phyloP scores from a whole-genome alignment of 257 asterid genomes.

The Ilex asprella region DNA sequence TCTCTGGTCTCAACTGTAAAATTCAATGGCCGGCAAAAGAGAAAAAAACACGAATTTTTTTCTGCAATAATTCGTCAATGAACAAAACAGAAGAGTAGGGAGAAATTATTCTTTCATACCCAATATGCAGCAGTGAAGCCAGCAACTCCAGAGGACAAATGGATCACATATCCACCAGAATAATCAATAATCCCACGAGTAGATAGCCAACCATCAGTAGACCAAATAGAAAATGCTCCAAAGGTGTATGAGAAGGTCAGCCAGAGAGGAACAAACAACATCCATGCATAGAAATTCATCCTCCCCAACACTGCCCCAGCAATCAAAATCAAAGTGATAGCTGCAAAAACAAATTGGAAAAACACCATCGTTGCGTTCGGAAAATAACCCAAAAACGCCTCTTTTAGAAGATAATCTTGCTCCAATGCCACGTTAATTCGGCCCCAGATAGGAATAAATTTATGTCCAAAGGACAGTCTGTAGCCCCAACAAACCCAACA shows the following conservation, averaged over 20 bases:
- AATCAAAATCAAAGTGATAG: slow-evolving; percentile 51
- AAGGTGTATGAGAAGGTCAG: slow-evolving; percentile 60
- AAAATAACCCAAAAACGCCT: slow-evolving; percentile 39
- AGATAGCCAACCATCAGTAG: slow-evolving; percentile 40
- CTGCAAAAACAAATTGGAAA: slow-evolving; percentile 69
- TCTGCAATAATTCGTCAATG: too few species aligned
- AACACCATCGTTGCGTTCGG: slow-evolving; percentile 66
- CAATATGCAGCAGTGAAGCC: slow-evolving; percentile 75
- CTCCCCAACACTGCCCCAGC: slow-evolving; percentile 64
- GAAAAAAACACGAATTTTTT: too few species aligned
- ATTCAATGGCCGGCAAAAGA: too few species aligned
- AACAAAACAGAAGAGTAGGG: too few species aligned
- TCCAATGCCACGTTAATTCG: slow-evolving; percentile 41
- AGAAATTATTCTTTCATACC: slow-evolving; percentile 17
- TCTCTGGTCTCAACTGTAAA: too few species aligned
- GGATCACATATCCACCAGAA: slow-evolving; percentile 69
- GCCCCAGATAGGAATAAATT: slow-evolving; percentile 54
- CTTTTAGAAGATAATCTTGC: slow-evolving; percentile 30
- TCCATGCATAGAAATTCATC: slow-evolving; percentile 70
- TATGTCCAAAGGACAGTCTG: slow-evolving; percentile 43
- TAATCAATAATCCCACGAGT: slow-evolving; percentile 44
- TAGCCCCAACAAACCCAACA: slow-evolving; percentile 79
- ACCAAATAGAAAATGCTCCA: slow-evolving; percentile 69
- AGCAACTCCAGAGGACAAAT: slow-evolving; percentile 68
- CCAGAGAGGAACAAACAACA: slow-evolving; percentile 69